phyloP scores from a whole-genome alignment of 2,329 filamentous ascomycete species.

The Exophiala bonariae region DNA sequence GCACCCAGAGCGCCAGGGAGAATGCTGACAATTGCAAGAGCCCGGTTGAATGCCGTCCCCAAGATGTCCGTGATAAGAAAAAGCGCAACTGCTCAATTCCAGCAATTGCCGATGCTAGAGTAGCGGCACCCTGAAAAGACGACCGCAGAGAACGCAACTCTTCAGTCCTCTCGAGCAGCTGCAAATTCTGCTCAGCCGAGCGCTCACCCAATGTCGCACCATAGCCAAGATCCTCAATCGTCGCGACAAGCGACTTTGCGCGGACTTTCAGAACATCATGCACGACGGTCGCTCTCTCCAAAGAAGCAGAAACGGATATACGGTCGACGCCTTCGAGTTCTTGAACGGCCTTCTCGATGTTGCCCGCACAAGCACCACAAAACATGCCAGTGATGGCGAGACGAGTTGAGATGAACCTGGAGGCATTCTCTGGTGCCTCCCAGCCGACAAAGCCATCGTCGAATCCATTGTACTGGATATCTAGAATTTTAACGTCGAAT shows the following conservation, averaged over 20 bases:
- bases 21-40: too few relatives aligned
- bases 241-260: slow-evolving; percentile 7
- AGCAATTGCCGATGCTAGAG: background rate
- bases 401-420: too few relatives aligned
- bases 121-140: slow-evolving; percentile 16
- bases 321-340: slow-evolving; percentile 7
- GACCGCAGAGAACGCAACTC: slow-evolving; percentile 11
- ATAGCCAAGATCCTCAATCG: slow-evolving; percentile 16
- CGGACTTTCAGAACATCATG: slow-evolving; percentile 6
- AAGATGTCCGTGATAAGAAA: background rate
- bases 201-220: slow-evolving; percentile 7
- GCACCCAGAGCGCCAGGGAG: slow-evolving; percentile 4
- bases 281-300: slow-evolving; percentile 16
- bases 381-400: slow-evolving; percentile 16
- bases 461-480: slow-evolving; percentile 23
- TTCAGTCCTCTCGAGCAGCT: slow-evolving; percentile 7
- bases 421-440: too few relatives aligned
- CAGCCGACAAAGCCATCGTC: slow-evolving; percentile 1
- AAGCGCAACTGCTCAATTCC: background rate
- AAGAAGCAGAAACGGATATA: slow-evolving; percentile 9
- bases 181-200: slow-evolving; percentile 10
- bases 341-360: slow-evolving; percentile 6
- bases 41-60: too few relatives aligned
- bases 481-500: slow-evolving; percentile 17
- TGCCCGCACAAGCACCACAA: slow-evolving; percentile 16